These are phyloP conservation scores for Rubroboletus satanas DNA, from an alignment of 768 basidiomycete genomes.

Conservation along the genomic window DNA sequence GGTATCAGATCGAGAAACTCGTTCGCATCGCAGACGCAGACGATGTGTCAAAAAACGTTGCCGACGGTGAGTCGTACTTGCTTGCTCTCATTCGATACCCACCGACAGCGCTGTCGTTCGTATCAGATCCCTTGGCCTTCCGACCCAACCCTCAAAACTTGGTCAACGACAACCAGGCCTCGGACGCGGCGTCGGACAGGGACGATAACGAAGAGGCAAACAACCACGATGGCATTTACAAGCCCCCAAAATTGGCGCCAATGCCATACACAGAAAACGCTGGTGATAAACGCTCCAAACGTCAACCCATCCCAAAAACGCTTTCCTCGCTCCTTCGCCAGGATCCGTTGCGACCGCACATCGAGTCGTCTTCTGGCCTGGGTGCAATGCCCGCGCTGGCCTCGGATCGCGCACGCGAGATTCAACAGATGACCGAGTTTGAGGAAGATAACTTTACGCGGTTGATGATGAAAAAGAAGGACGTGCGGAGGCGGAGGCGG, in stretches of 20 bases:
- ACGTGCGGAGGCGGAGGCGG: constrained; percentile 59
- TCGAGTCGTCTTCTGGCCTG: constrained; percentile 71
- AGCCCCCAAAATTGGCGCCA: constrained; percentile 84
- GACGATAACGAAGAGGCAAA: constrained; percentile 14
- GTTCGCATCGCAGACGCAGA: constrained; percentile 73
- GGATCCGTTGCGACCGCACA: constrained; percentile 58
- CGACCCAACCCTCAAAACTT: constrained; percentile 84
- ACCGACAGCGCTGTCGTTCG: background rate
- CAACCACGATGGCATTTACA: constrained; percentile 58
- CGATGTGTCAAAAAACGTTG: constrained; percentile 43
- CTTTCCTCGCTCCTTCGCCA: constrained; percentile 50
- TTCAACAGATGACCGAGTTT: constrained; percentile 78
- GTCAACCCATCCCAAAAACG: constrained; percentile 60
- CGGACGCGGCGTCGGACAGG: constrained; percentile 33
- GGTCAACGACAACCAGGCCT: constrained; percentile 38
- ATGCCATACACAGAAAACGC: constrained; percentile 73
- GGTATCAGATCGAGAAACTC: constrained; percentile 95
- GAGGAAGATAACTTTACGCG: constrained; percentile 96
- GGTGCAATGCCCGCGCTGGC: constrained; percentile 55
- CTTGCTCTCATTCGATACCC: background rate
- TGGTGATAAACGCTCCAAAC: constrained; percentile 43
- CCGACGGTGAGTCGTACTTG: constrained; percentile 51
- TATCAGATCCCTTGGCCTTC: constrained; percentile 85
- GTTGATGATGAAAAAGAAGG: constrained; percentile 85
- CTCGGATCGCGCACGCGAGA: constrained; percentile 68